Conservation (phyloP, 1,284 basidiomycete genomes). For the Lentinula novae-zelandiae region DNA sequence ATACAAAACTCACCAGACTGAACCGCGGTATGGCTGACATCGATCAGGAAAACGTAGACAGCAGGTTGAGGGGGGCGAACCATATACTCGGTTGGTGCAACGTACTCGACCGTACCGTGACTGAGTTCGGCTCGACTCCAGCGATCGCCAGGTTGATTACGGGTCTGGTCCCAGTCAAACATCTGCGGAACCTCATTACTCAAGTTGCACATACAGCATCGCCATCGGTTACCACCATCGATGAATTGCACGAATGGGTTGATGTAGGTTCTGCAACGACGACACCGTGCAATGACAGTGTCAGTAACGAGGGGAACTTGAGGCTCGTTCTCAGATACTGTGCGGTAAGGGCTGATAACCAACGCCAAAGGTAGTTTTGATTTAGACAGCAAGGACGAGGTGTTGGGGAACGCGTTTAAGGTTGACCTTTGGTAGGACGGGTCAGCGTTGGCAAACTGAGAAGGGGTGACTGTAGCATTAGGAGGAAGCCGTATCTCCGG, state of each 20-base stretch:
- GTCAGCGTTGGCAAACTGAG: slow-evolving; percentile 82
- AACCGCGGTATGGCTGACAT: slow-evolving; percentile 90
- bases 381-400: slow-evolving; percentile 86
- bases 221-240: slow-evolving; percentile 97
- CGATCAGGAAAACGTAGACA: slow-evolving; percentile 96
- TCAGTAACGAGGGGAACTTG: slow-evolving; percentile 88
- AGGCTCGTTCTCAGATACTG: slow-evolving; percentile 71
- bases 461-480: slow-evolving; percentile 75
- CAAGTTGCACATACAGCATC: slow-evolving; percentile 99
- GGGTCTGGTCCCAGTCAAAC: slow-evolving; percentile 96
- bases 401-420: slow-evolving; percentile 92
- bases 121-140: slow-evolving; percentile 95
- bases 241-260: slow-evolving; percentile 99
- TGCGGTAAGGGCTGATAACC: slow-evolving; percentile 90
- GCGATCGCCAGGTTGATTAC: slow-evolving; percentile 92
- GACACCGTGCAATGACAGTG: slow-evolving; percentile 95
- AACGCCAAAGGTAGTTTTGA: slow-evolving; percentile 92
- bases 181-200: slow-evolving; percentile 98
- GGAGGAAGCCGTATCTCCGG: slow-evolving; percentile 90
- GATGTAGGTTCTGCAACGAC: slow-evolving; percentile 97
- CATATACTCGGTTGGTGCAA: slow-evolving; percentile 99
- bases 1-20: slow-evolving; percentile 60
- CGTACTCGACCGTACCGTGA: slow-evolving; percentile 91
- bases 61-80: slow-evolving; percentile 97
- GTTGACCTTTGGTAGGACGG: slow-evolving; percentile 93